These are phyloP conservation scores for Tricholoma sp. DNA, from an alignment of 768 basidiomycete species.

Conservation along the genomic window DNA sequence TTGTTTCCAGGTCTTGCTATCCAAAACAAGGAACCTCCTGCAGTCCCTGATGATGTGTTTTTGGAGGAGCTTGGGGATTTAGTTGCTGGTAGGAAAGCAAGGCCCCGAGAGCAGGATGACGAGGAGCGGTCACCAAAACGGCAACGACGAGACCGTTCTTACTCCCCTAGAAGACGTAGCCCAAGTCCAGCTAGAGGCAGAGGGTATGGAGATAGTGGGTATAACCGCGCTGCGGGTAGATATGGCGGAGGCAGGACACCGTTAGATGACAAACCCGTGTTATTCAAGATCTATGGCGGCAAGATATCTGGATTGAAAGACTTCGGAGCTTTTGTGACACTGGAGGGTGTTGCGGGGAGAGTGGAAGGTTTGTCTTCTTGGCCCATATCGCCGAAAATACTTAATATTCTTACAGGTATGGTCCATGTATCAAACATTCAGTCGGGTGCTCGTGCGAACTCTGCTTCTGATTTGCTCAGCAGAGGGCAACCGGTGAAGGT, in stretches of 20 bases:
- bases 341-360: constrained; percentile 84
- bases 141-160: constrained; percentile 48
- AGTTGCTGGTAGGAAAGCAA: constrained; percentile 68
- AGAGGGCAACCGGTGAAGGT: constrained; percentile 87
- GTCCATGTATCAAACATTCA: constrained; percentile 95
- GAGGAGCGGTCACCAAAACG: constrained; percentile 52
- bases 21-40: constrained; percentile 65
- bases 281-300: constrained; percentile 95
- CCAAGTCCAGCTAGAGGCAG: constrained; percentile 59
- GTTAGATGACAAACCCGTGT: constrained; percentile 76
- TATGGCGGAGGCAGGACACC: constrained; percentile 31
- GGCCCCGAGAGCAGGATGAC: constrained; percentile 35
- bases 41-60: constrained; percentile 70
- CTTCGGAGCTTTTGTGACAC: constrained; percentile 89
- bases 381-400: background rate
- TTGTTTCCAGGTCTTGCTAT: constrained; percentile 88
- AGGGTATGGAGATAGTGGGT: constrained; percentile 37
- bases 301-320: constrained; percentile 84
- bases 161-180: constrained; percentile 45
- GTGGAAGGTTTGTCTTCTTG: constrained; percentile 68
- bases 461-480: constrained; percentile 81
- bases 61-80: constrained; percentile 88
- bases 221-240: constrained; percentile 28
- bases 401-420: constrained; percentile 59
- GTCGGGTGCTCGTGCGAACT: constrained; percentile 76